Percentiles rank a stretch among this genome's conserved stretches.
Conservation (phyloP, 352 stramenopile genomes). For the Pythium pyrilobum region DNA sequence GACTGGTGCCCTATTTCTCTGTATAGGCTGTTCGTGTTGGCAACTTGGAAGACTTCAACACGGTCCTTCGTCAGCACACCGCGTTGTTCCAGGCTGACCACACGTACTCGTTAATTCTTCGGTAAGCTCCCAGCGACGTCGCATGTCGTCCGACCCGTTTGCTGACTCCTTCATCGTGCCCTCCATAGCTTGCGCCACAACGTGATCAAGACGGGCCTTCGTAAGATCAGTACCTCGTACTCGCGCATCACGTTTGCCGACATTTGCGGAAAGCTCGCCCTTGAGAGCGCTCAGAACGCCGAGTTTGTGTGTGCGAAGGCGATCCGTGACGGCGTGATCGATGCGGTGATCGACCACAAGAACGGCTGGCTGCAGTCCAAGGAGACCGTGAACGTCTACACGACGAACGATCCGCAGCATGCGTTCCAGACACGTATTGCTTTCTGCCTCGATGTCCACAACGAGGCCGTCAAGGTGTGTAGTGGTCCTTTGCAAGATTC, state of each 20-base stretch:
- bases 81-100: conserved; percentile 90
- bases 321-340: conserved; percentile 97
- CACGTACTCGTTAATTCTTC: conserved; percentile 95
- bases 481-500: background rate
- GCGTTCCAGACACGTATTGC: conserved; percentile 97
- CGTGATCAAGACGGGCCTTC: conserved; percentile 98
- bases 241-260: conserved; percentile 88
- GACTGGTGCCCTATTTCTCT: background rate
- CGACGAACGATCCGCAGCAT: conserved; percentile 91
- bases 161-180: no score
- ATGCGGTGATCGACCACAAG: conserved; percentile 97
- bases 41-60: conserved; percentile 94
- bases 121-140: conserved; percentile 65
- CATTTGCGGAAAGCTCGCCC: conserved; percentile 91
- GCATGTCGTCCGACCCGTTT: no score
- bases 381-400: conserved; percentile 85
- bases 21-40: conserved; percentile 91
- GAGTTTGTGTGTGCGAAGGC: conserved; percentile 99
- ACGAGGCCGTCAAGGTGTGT: conserved; percentile 94
- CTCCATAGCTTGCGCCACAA: conserved; percentile 90
- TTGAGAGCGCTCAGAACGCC: conserved; percentile 89
- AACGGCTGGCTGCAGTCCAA: conserved; percentile 91
- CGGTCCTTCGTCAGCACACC: conserved; percentile 84
- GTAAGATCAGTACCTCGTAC: conserved; percentile 97
- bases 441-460: conserved; percentile 98